Conservation (phyloP, 306 rosid genomes). For the Malus sieversii region DNA sequence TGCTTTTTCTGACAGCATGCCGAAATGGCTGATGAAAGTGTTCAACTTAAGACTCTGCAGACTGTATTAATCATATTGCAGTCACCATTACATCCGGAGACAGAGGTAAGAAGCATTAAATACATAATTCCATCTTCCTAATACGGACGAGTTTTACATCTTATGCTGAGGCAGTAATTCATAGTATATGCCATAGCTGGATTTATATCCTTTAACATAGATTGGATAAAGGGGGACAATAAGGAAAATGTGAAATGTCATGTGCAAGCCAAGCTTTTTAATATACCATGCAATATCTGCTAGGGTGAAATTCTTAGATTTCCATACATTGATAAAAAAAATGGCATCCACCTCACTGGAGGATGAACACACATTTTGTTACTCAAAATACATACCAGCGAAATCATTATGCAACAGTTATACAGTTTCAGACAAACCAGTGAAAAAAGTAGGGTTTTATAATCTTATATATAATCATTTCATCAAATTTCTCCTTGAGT, state of each 20-base stretch:
- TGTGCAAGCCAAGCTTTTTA: neutral
- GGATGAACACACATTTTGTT: neutral
- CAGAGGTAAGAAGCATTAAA: slow-evolving; percentile 45
- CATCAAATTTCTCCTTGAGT: neutral
- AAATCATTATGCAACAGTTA: neutral
- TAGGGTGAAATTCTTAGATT: neutral
- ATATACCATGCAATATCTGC: neutral
- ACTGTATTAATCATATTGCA: slow-evolving; percentile 81
- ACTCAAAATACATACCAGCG: neutral
- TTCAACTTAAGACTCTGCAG: slow-evolving; percentile 96
- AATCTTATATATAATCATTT: too few species aligned
- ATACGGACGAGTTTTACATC: neutral
- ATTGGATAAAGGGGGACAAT: neutral
- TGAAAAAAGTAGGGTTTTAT: neutral
- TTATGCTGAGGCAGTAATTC: neutral
- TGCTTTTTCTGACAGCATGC: slow-evolving; percentile 72
- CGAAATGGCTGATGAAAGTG: slow-evolving; percentile 80
- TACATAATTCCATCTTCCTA: neutral
- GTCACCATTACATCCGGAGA: slow-evolving; percentile 89
- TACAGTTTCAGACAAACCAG: neutral
- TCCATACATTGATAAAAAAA: too few species aligned
- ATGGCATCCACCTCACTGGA: neutral
- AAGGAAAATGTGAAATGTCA: neutral
- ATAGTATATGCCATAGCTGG: slow-evolving; percentile 12
- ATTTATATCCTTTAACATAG: slow-evolving; percentile 8